Base-by-base conservation (phyloP, 768 basidiomycete genomes). In the Guyanaporus albipodus region DNA sequence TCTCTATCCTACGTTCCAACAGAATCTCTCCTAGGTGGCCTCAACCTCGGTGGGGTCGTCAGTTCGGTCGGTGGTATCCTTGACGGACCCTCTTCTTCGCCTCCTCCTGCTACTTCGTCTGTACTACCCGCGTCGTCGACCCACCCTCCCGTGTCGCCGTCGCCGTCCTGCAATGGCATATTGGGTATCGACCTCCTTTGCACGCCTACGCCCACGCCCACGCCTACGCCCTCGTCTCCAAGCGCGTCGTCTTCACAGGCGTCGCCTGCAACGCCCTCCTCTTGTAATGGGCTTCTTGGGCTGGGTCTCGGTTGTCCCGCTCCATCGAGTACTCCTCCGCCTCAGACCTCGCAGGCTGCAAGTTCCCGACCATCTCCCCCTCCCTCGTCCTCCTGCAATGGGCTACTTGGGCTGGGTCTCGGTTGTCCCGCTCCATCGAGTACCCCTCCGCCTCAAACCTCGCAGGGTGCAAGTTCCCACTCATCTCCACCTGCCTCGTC, bases 31-130 rank as follows among this genome's bases (percentile, higher is more conserved):
- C 34, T 34, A 64, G 62, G 12, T 29, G 28, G 28, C 27, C 10
- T 28, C 10, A 11, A 31, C 31, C n/a, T n/a, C n/a, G n/a, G n/a
- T n/a, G n/a, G n/a, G n/a, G n/a, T n/a, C n/a, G n/a, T n/a, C n/a
- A n/a, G n/a, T n/a, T n/a, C n/a, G n/a, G 35, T 58, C n/a, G 39
- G 32, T 4, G n/a, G 36, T 22, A 4, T 37, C 37, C 1, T 55
- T 15, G 17, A 26, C 28, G 36, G 29, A 4, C 2, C 48, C 44
- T 0, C 12, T 24, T 54, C 46, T 6, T 39, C n/a, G n/a, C n/a
- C n/a, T n/a, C n/a, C n/a, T n/a, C n/a, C n/a, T n/a, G 35, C 44
- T 8, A 43, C 57, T 19, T 49, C 63, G 10, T 51, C 53, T 18
- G 52, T 51, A 3, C 55, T 35, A 19, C 49, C 47, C 0, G 48